Conservation (phyloP, 805 yeast genomes). For the Ogataea pini region DNA sequence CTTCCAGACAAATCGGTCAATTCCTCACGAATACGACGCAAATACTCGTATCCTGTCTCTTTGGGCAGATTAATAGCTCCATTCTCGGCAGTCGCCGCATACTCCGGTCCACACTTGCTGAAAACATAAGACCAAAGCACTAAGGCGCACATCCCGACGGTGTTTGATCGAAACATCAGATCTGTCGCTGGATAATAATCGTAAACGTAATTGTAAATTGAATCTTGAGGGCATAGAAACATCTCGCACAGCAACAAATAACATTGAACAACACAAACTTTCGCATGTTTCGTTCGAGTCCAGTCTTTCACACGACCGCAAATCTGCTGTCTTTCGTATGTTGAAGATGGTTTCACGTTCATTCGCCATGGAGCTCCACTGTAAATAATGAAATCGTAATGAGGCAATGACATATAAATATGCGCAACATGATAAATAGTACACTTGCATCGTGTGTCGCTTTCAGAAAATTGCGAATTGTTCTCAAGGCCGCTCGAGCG, state of each 20-base stretch:
- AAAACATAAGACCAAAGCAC: constrained; percentile 56
- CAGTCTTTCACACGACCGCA: constrained; percentile 52
- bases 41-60: constrained; percentile 53
- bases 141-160: constrained; percentile 42
- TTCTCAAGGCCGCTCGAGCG: constrained; percentile 27
- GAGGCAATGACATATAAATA: constrained; percentile 67
- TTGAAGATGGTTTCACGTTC: constrained; percentile 59
- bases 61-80: constrained; percentile 12
- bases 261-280: constrained; percentile 59
- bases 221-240: constrained; percentile 55
- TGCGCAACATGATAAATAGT: constrained; percentile 76
- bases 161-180: constrained; percentile 46
- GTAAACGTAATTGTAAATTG: constrained; percentile 41
- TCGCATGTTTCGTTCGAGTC: constrained; percentile 50
- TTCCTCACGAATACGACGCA: constrained; percentile 49
- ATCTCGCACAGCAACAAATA: constrained; percentile 62
- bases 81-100: not conserved
- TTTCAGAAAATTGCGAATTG: constrained; percentile 35
- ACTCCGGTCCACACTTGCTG: constrained; percentile 49
- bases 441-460: constrained; percentile 56
- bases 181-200: constrained; percentile 54
- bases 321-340: constrained; percentile 49
- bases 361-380: constrained; percentile 84
- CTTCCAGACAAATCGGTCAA: constrained; percentile 38
- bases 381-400: constrained; percentile 74